Evolutionary conservation across 2,329 filamentous ascomycete genomes (phyloP).

Genomic region (Boeremia lycopersici): DNA sequence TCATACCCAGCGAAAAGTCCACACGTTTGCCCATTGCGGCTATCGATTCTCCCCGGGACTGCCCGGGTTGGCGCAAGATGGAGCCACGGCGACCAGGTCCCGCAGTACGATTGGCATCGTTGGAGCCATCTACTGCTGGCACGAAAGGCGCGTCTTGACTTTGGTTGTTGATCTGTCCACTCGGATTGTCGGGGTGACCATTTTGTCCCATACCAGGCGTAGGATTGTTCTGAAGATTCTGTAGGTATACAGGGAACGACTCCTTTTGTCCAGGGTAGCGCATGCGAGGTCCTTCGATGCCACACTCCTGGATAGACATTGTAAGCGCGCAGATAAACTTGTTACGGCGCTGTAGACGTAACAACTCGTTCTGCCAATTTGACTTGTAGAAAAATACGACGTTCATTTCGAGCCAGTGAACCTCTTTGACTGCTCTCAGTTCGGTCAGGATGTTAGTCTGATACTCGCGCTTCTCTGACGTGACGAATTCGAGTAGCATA

Average conservation of each 20-base stretch:
- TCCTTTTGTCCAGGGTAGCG: constrained; percentile 71
- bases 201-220: constrained; percentile 51
- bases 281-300: constrained; percentile 82
- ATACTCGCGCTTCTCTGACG: constrained; percentile 86
- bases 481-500: constrained; percentile 81
- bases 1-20: constrained; percentile 74
- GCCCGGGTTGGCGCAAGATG: constrained; percentile 60
- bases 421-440: constrained; percentile 77
- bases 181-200: constrained; percentile 54
- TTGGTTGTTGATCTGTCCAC: constrained; percentile 44
- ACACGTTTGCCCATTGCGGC: constrained; percentile 66
- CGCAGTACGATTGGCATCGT: constrained; percentile 10
- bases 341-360: constrained; percentile 88
- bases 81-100: constrained; percentile 51
- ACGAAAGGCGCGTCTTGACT: constrained; percentile 53
- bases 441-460: constrained; percentile 86
- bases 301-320: constrained; percentile 79
- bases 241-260: constrained; percentile 70
- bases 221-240: constrained; percentile 56
- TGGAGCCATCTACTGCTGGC: constrained; percentile 33
- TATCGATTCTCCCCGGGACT: constrained; percentile 62
- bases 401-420: constrained; percentile 85
- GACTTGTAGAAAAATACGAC: constrained; percentile 98
- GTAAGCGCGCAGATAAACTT: constrained; percentile 93
- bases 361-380: constrained; percentile 92